A percentile compares a stretch with the other conserved stretches of the same genome.
These are phyloP conservation scores for Fistulifera pelliculosa DNA, from an alignment of 108 stramenopile genomes.

Conservation along the genomic window DNA sequence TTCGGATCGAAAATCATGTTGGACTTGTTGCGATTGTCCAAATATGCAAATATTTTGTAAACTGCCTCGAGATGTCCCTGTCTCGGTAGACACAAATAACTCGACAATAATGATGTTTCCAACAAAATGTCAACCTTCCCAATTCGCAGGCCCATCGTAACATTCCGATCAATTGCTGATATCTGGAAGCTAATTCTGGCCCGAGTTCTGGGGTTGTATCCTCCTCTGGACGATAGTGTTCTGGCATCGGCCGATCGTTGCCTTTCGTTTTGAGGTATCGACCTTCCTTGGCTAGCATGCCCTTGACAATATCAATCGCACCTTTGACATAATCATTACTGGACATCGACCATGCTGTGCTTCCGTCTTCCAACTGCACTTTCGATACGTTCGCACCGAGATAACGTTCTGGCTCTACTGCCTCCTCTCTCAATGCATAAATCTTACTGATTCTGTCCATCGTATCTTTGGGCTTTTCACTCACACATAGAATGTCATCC, in stretches of 20 bases:
- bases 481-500: slow-evolving; percentile 17
- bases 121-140: slow-evolving; percentile 28
- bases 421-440: slow-evolving; percentile 9
- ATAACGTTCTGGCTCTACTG: slow-evolving; percentile 10
- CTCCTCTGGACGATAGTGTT: slow-evolving; percentile 15
- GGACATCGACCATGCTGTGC: slow-evolving; percentile 1
- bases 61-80: slow-evolving; percentile 41
- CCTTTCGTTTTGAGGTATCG: slow-evolving; percentile 1
- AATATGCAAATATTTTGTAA: slow-evolving; percentile 38
- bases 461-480: slow-evolving; percentile 5
- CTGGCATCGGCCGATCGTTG: slow-evolving; percentile 10
- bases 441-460: slow-evolving; percentile 2
- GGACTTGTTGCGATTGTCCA: slow-evolving; percentile 23
- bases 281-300: slow-evolving; percentile 8
- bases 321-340: slow-evolving; percentile 9
- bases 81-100: slow-evolving; percentile 36
- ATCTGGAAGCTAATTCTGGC: slow-evolving; percentile 14
- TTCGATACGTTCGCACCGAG: slow-evolving; percentile 9
- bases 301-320: slow-evolving; percentile 13
- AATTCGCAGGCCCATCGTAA: slow-evolving; percentile 35
- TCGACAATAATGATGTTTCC: slow-evolving; percentile 42
- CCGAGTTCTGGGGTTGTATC: slow-evolving; percentile 16
- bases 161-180: slow-evolving; percentile 28
- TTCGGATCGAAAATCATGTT: slow-evolving; percentile 34
- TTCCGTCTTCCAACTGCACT: neutral